Evolutionary conservation across 2,329 filamentous ascomycete genomes (phyloP), one percentile per base, ranked within the genome.

Genomic region (Hymenoscyphus infarciens): DNA sequence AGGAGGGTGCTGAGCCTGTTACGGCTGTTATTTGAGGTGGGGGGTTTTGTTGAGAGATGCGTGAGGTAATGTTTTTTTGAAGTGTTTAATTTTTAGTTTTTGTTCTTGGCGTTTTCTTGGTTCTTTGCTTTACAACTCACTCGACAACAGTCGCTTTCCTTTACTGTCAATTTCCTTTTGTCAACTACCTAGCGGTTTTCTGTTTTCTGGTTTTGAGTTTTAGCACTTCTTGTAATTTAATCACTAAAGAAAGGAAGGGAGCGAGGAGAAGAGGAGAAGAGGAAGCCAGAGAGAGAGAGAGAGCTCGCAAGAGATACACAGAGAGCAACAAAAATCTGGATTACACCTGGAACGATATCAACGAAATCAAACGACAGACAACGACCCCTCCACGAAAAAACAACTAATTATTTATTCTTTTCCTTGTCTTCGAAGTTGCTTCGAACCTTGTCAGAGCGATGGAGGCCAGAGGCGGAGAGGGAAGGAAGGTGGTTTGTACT

Each of bases 311-410:
- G 42, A 49, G 42, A 22, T 15, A 49, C 6, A 25, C 3, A 49
- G n/a, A 42, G 15, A 42, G n/a, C 39, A 49, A 49, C 42, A 25
- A 22, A 49, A 19, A 49, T 0, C 42, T 4, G 10, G 6, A 22
- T n/a, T 11, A 25, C 16, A 4, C 39, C 27, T 8, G 31, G n/a
- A 31, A 42, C 19, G 42, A 49, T 49, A 49, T 22, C 42, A 49
- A 49, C 19, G 42, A 49, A 35, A 49, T 22, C 42, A 22, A 49
- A 25, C 42, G 42, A 22, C 42, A 49, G 42, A 49, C 42, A 49
- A 49, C 42, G 33, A 49, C n/a, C 42, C 42, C 25, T 49, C 42
- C 42, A 49, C 42, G 42, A 49, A 49, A 22, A 49, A 42, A 42
- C 33, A 35, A 42, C 39, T 42, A 19, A 42, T 19, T 49, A 19